Conservation (phyloP, 2,329 filamentous ascomycete species). For the Diaporthe helianthi region DNA sequence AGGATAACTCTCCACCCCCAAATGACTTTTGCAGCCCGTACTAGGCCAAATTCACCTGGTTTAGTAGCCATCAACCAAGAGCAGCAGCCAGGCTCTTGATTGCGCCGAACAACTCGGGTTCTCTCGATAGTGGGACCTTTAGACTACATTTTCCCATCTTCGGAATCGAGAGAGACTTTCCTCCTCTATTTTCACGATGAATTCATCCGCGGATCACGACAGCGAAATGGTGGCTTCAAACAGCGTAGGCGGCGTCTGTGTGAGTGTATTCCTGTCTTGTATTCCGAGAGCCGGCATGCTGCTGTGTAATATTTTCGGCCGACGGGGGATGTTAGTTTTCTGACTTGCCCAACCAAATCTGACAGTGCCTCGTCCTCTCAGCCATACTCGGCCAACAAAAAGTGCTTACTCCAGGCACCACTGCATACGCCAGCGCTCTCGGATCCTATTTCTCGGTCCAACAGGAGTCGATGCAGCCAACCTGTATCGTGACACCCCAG, state of each 20-base stretch:
- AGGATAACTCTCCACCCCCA: no score
- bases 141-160: background rate
- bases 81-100: background rate
- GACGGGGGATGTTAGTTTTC: no score
- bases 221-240: background rate
- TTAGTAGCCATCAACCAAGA: background rate
- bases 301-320: background rate
- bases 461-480: background rate
- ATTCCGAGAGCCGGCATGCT: no score
- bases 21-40: no score
- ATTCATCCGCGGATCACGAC: background rate
- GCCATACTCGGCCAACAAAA: background rate
- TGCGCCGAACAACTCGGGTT: background rate
- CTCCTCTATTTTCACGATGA: background rate
- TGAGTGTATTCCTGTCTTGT: background rate
- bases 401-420: background rate
- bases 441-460: constrained; percentile 8
- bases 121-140: background rate
- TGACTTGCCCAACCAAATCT: background rate
- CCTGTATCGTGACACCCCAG: background rate
- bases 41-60: no score
- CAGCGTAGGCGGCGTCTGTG: background rate
- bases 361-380: background rate
- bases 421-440: background rate
- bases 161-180: background rate